Evolutionary conservation across 2,329 filamentous ascomycete genomes (phyloP), one percentile per base, ranked within the genome.

Genomic region (Orbilia javanica): DNA sequence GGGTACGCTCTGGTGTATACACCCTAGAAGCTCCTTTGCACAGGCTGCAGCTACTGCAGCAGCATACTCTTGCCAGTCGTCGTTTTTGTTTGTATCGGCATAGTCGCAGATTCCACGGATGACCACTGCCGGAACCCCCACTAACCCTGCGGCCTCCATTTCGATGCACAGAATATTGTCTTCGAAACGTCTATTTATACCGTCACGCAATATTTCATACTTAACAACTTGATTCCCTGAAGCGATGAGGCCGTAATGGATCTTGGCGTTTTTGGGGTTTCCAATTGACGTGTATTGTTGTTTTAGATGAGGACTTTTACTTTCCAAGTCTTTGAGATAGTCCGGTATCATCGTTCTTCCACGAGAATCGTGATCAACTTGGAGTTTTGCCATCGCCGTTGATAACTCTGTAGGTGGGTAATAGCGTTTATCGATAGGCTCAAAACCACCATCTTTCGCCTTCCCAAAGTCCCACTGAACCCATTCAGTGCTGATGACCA

Each of bases 171-270:
- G 8, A 5, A 63, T 44, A 3, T 18, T 7, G 13, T 44, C 18
- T 1, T 25, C 25, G 15, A 60, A 55, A 13, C 67, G 42, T 44
- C 50, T 13, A 39, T 13, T 3, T 15, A n/a, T n/a, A 20, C 57
- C 13, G 34, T 71, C 55, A 31, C 67, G 67, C 7, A 8, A n/a
- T 22, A 29, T 3, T 22, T 42, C 42, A 3, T 53, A 63, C 20
- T 22, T 63, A 42, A 71, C 64, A 3, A 71, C 53, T 18, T 44
- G 22, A 18, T 71, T 71, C 8, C 42, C 67, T 18, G 67, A 71
- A 39, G 67, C 67, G n/a, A 71, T 71, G 20, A 63, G 55, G 3
- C 67, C 67, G n/a, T 71, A 71, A 44, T 71, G 67, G 34, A 64
- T n/a, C 18, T 20, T 44, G 8, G 67, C 55, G 34, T 71, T 15